Evolutionary conservation across 306 rosid species (phyloP), one percentile per base, ranked within the genome.

Genomic region (Acacia acuminata): DNA sequence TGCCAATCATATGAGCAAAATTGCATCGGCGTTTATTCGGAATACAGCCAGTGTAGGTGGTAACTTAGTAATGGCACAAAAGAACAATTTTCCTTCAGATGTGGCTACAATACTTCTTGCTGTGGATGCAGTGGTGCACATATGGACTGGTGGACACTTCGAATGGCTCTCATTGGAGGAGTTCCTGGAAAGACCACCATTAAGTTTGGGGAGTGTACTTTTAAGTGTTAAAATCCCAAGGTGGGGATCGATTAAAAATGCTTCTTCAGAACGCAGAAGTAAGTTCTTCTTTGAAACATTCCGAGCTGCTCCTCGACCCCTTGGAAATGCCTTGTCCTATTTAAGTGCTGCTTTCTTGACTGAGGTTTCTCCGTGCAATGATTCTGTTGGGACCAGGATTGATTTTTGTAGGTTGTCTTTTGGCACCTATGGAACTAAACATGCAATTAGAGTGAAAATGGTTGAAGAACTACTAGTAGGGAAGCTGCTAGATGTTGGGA

Each of bases 21-120:
- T 96, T 79, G 97, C 97, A 56, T 63, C 97, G 0, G 84, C 86
- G 27, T 92, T 90, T 75, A 75, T 96, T 58, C 83, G 96, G 55
- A 96, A 90, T 64, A 89, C 96, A 2, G 99, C 91, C 10, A 96
- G 96, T 78, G 50, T 93, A 3, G 98, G 98, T 50, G 98, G 99
- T 22, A 96, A 96, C 90, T 81, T 96, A 85, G 90, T 96, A 76
- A 92, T 93, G 94, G 97, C 99, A 20, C 99, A 96, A 74, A 92
- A 85, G 82, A 84, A 63, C 67, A 48, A 86, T 61, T 96, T 96
- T 87, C 99, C 99, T 86, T 96, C 99, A 4, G 99, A 96, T 81
- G 87, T 96, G 65, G 94, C 94, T 40, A 89, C 97, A 0, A 80
- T 92, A 81, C 94, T 96, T 77, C 96, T 96, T 81, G 92, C 98